A percentile compares a stretch with the other conserved stretches of the same genome.
Evolutionary conservation across 345 rosid species (phyloP).

Genomic region (Gossypium turneri): DNA sequence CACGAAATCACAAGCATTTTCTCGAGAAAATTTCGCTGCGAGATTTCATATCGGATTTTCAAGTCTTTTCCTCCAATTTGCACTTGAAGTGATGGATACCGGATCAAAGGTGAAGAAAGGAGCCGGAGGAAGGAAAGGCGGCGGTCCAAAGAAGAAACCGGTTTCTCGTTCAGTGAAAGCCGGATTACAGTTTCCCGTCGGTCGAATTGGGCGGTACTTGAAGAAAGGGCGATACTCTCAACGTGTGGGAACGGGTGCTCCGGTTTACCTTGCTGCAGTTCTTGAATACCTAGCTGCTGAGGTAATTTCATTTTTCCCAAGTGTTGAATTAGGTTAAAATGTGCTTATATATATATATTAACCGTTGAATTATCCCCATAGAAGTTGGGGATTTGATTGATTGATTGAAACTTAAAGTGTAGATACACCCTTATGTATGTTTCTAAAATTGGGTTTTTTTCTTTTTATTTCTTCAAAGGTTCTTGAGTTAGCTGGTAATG

Average conservation of each 20-base stretch:
- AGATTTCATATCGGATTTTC: too few relatives aligned
- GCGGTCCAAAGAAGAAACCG: conserved; percentile 76
- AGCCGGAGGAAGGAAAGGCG: conserved; percentile 61
- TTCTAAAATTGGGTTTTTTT: not conserved
- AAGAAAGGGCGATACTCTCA: conserved; percentile 62
- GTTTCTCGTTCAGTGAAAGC: too few relatives aligned
- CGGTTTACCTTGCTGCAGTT: conserved; percentile 75
- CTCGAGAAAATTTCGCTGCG: not conserved
- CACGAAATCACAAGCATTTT: not conserved
- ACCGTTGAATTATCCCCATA: too few relatives aligned
- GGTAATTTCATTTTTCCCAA: conserved; percentile 23
- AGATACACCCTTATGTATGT: not conserved
- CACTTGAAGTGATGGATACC: conserved; percentile 34
- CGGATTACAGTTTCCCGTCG: too few relatives aligned
- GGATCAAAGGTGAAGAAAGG: conserved; percentile 56
- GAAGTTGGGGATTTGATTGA: too few relatives aligned
- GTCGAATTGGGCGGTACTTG: too few relatives aligned
- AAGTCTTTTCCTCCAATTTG: not conserved
- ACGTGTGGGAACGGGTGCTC: conserved; percentile 74
- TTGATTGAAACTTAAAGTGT: not conserved
- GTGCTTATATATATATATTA: too few relatives aligned
- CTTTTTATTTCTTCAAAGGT: conserved; percentile 2
- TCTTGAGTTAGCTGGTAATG: conserved; percentile 44
- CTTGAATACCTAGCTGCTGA: conserved; percentile 88
- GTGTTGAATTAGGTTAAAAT: too few relatives aligned